phyloP scores from a whole-genome alignment of 2,329 filamentous ascomycete genomes.

The Phoma sp. region DNA sequence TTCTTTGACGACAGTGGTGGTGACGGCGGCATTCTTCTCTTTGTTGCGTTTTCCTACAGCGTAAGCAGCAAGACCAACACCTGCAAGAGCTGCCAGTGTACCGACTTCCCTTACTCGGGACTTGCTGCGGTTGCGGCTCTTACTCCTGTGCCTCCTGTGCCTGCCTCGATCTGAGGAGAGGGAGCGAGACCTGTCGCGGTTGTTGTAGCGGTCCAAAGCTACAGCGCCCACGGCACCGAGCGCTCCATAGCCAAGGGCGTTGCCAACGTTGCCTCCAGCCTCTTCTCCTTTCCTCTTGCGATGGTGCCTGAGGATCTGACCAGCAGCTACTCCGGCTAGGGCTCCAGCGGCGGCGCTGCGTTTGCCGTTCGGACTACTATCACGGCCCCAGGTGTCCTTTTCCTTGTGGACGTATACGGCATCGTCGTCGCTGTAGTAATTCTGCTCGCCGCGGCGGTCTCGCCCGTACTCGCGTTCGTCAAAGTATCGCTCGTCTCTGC shows the following conservation, averaged over 20 bases:
- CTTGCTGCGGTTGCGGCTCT: constrained; percentile 42
- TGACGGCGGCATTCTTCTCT: constrained; percentile 52
- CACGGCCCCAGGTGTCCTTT: constrained; percentile 51
- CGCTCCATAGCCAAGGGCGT: constrained; percentile 65
- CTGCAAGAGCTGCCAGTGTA: constrained; percentile 66
- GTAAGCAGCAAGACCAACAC: constrained; percentile 65
- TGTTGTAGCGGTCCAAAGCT: constrained; percentile 59
- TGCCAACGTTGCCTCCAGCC: constrained; percentile 58
- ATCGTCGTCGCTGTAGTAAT: constrained; percentile 66
- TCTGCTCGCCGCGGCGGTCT: constrained; percentile 50
- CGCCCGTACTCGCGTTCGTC: constrained; percentile 48
- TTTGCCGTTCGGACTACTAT: constrained; percentile 56
- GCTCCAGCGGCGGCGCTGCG: constrained; percentile 69
- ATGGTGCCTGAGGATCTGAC: constrained; percentile 65
- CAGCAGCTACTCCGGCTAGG: constrained; percentile 65
- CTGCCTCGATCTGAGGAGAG: constrained; percentile 44
- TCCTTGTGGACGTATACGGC: constrained; percentile 65
- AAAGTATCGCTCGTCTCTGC: constrained; percentile 45
- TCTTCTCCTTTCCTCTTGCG: constrained; percentile 63
- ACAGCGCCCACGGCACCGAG: constrained; percentile 67
- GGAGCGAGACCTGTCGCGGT: constrained; percentile 54
- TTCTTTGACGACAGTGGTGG: constrained; percentile 51
- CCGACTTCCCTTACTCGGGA: constrained; percentile 60
- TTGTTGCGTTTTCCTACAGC: constrained; percentile 56
- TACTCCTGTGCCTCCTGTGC: constrained; percentile 30